These are phyloP conservation scores for Russula lepida DNA, from an alignment of 768 basidiomycete species.

Conservation along the genomic window DNA sequence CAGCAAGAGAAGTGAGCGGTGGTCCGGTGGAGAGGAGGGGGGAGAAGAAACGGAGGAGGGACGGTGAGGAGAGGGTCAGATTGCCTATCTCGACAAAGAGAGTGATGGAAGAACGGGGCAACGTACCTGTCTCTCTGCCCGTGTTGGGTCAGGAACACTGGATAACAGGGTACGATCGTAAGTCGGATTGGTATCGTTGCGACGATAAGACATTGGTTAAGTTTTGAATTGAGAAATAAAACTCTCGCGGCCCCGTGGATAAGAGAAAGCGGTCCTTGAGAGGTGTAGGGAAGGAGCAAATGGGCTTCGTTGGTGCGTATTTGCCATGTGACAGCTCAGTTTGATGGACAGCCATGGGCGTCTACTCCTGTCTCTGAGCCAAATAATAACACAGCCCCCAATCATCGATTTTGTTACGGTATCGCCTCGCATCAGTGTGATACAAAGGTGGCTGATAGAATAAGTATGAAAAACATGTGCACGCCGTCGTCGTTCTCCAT, in stretches of 20 bases:
- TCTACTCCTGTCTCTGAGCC: no score
- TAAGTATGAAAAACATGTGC: background rate
- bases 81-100: background rate
- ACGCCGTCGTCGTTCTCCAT: background rate
- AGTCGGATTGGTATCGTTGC: background rate
- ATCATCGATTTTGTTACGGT: background rate
- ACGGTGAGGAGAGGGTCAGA: background rate
- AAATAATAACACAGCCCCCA: no score
- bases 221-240: background rate
- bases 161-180: constrained; percentile 28
- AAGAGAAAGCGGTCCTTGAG: no score
- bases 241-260: background rate
- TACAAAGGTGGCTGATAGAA: background rate
- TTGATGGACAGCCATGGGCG: background rate
- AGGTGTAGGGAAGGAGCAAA: background rate
- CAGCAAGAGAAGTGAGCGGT: background rate
- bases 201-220: constrained; percentile 12
- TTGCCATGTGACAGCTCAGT: background rate
- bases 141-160: constrained; percentile 26
- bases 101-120: background rate
- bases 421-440: background rate
- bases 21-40: background rate
- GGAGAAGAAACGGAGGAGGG: background rate
- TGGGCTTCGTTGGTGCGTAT: no score
- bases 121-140: constrained; percentile 28